Base-by-base conservation (phyloP, 768 basidiomycete species). In the Tephrocybe rancida region DNA sequence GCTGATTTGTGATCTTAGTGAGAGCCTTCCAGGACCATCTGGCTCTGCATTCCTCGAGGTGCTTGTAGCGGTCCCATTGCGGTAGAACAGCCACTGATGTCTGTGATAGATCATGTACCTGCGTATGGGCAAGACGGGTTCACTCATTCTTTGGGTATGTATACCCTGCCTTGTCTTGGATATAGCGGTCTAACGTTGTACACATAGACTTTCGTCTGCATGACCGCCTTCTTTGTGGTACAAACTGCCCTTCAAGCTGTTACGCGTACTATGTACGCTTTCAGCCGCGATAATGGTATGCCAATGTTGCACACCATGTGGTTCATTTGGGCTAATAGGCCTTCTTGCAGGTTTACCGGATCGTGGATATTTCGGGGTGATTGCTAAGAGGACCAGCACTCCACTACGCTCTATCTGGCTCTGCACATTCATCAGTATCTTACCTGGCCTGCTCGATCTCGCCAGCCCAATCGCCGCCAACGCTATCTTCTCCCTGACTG, bases 171-270 rank as follows among this genome's bases (percentile, higher is more conserved):
- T 21, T 21, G 26, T 21, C 16, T 27, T n/a, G 21, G 1, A 16
- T 22, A 42, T 6, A 24, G 14, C 35, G n/a, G 8, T 22, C 39
- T 48, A 34, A 54, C 29, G 1, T 10, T 19, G 1, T n/a, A 16
- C 18, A 18, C 18, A 27, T 47, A 86, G 86, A 76, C 76, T 13
- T 85, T 87, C 56, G 88, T 92, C 26, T 93, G 92, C 75, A 66
- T 90, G 52, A 91, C 92, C 14, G 93, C 93, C 0, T 94, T 92
- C 74, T 91, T 91, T 67, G 90, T 92, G 51, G 85, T 83, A 16
- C 89, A 91, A 68, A 86, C 83, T 13, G 86, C 90, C 10, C 77
- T 92, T 5, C 92, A 95, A 61, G 92, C 92, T 21, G 85, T 83
- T 50, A 90, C 90, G 3, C 80, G 93, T 32, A 88, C 89, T 0